Evolutionary conservation across 805 yeast genomes (phyloP).

Genomic region (Candida montana): DNA sequence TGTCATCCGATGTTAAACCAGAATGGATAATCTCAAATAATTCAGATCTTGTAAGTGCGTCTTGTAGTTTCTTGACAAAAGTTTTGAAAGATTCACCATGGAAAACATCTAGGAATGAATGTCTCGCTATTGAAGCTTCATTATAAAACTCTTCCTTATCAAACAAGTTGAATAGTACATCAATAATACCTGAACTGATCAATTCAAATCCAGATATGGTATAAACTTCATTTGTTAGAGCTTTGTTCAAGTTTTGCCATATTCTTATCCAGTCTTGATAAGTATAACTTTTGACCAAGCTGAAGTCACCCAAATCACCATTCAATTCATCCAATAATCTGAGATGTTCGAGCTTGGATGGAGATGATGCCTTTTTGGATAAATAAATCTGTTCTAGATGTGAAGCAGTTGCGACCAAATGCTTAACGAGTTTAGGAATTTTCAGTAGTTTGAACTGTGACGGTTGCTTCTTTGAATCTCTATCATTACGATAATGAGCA

Average conservation of each 20-base stretch:
- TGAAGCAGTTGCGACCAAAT: conserved; percentile 14
- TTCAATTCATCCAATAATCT: conserved; percentile 24
- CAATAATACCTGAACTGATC: conserved; percentile 59
- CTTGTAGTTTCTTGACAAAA: conserved; percentile 60
- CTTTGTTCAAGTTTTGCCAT: conserved; percentile 35
- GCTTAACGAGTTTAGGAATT: conserved; percentile 6
- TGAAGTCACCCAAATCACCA: conserved; percentile 13
- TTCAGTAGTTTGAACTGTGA: conserved; percentile 7
- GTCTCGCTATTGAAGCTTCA: conserved; percentile 32
- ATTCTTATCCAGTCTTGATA: conserved; percentile 27
- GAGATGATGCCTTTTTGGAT: conserved; percentile 21
- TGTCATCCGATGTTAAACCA: conserved; percentile 33
- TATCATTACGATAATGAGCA: too few species aligned
- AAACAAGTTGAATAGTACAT: conserved; percentile 35
- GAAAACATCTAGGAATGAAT: conserved; percentile 39
- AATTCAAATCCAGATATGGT: conserved; percentile 70
- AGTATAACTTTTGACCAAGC: conserved; percentile 9
- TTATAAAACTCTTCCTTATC: conserved; percentile 19
- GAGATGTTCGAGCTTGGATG: conserved; percentile 24
- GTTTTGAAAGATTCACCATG: conserved; percentile 34
- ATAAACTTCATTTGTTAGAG: conserved; percentile 27
- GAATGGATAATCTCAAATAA: conserved; percentile 53
- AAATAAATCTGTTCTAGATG: conserved; percentile 28
- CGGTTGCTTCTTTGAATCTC: not conserved
- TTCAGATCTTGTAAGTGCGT: conserved; percentile 68